Base-by-base conservation (phyloP, 495 filamentous ascomycete species). In the Chaetomium cochliodes region DNA sequence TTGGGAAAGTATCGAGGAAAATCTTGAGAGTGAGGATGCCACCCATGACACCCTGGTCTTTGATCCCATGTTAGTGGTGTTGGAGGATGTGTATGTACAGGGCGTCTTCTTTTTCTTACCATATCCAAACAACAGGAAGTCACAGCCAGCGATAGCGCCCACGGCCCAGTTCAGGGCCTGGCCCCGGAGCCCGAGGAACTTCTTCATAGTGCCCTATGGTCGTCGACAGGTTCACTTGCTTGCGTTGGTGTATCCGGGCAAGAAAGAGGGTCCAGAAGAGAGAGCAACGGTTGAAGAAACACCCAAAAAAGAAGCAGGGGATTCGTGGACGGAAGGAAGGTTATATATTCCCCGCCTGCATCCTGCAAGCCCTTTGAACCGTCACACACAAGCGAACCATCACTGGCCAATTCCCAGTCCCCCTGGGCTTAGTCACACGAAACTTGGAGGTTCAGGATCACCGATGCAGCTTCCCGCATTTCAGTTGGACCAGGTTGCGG, bases 171-270 rank as follows among this genome's bases (percentile, higher is more conserved):
- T 88, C 42, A 92, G 82, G 72, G 78, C 78, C 46, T 78, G 74
- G 79, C 89, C 89, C 67, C 81, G 81, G 61, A 91, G 84, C 76
- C 89, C 89, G 65, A 89, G 84, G 70, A 84, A 90, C 55, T 74
- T 77, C 60, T 69, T 72, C 74, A 78, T 77, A 58, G 2, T 60
- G 42, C 33, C 3, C n/a, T 15, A 0, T 47, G 44, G 44, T 7
- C 12, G 6, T 28, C 20, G n/a, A 16, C 4, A n/a, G 28, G 1
- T 23, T 12, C 20, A 30, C 28, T 6, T 30, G 28, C 20, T 23
- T 16, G 30, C 13, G 8, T 25, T 54, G 6, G 18, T 2, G 18
- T 46, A 5, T 5, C 8, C 42, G 2, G 39, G 39, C 9, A 15
- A 12, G 39, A 41, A 2, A 9, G 13, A 15, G 39, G 8, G 39